These are phyloP conservation scores for Glycine latifolia DNA, from an alignment of 306 rosid species.

Conservation along the genomic window DNA sequence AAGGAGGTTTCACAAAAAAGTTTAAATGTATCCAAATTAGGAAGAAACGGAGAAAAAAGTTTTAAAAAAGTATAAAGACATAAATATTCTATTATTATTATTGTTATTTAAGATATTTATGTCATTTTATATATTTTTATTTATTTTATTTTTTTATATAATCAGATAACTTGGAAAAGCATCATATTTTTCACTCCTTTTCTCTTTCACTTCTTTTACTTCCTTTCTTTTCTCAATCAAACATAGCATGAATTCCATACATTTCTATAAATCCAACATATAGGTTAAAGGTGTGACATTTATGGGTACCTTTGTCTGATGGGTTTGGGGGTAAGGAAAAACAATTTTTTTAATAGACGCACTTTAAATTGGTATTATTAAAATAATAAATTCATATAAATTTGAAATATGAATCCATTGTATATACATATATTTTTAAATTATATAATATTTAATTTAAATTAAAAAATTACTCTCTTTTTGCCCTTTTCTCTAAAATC, in stretches of 20 bases:
- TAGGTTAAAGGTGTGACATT: background rate
- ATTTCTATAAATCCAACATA: background rate
- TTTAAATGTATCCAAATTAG: background rate
- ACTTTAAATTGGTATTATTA: background rate
- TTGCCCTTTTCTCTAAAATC: background rate
- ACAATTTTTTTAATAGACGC: background rate
- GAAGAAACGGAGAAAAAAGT: background rate
- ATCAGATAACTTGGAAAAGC: background rate
- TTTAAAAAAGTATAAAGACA: background rate
- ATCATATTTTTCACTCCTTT: background rate
- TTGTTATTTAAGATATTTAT: too few relatives aligned
- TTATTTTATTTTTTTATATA: too few relatives aligned
- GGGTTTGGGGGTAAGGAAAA: background rate
- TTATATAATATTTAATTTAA: background rate
- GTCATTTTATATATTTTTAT: too few relatives aligned
- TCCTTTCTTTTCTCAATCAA: background rate
- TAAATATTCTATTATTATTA: background rate
- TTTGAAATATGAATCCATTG: background rate
- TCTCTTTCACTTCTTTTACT: background rate
- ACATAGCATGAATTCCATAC: background rate
- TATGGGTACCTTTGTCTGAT: background rate
- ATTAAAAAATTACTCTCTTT: background rate
- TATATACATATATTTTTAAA: background rate
- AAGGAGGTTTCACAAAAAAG: background rate
- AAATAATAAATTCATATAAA: background rate